Evolutionary conservation across 345 rosid genomes (phyloP), one percentile per base, ranked within the genome.

Genomic region (Syzygium jambos): DNA sequence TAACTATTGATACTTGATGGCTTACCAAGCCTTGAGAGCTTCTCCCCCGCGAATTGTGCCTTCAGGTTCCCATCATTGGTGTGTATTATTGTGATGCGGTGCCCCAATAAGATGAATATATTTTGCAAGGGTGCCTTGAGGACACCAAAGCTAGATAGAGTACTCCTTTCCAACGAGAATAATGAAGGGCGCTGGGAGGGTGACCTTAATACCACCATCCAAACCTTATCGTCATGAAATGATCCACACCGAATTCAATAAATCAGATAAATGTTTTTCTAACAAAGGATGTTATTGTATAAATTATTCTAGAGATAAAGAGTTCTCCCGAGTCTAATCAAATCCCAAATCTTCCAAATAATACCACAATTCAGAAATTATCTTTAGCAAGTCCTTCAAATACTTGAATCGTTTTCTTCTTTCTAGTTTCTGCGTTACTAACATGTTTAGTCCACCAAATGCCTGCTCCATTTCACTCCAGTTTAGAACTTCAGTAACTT

Each of bases 121-220:
- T 61, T 61, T 4, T 61, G 38, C 38, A n/a, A n/a, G 73, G 34
- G 73, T n/a, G 19, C 2, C 0, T 13, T 61, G 38, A 61, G 38
- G 2, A 61, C 73, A 0, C 38, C 73, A 61, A n/a, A n/a, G n/a
- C 34, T 61, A n/a, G 1, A n/a, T 61, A 14, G n/a, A 61, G 38
- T 61, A 61, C 17, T 12, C 4, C 68, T 61, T 34, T n/a, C 73
- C 3, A 0, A 0, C 2, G 4, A 61, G 19, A 13, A 14, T 61
- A 0, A 61, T 0, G 0, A 61, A 61, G 38, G 34, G 0, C 0
- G 0, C 13, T 61, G 73, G 73, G 38, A 61, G 10, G 73, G 73
- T 4, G 38, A 61, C 38, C 73, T 61, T 61, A 61, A 61, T 61
- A n/a, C 38, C 38, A 61, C 73, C 34, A n/a, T 61, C 9, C 73